Evolutionary conservation across 2,329 filamentous ascomycete species (phyloP), one percentile per base, ranked within the genome.

Genomic region (Tricladium varicosporioides): DNA sequence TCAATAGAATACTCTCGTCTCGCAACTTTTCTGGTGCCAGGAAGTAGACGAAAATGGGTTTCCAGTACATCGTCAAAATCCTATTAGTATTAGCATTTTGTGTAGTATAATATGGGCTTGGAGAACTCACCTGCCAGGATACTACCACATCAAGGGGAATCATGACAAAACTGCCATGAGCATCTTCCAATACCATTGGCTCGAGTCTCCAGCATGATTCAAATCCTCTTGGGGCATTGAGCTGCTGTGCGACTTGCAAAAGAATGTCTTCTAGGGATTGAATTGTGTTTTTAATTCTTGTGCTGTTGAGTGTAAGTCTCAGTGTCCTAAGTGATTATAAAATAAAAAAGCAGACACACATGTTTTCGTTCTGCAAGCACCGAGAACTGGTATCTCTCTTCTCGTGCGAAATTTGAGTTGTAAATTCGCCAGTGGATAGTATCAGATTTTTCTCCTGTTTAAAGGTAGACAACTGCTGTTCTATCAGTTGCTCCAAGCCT

Each of bases 1-100:
- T 53, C 50, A 18, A 57, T 53, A 14, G 50, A 32, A 27, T 53
- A 57, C 18, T 53, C 55, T 14, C 19, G 45, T 19, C 40, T 53
- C 19, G 33, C 19, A 13, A 57, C 49, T 48, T 52, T 57, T n/a
- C 48, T 57, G 11, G 31, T n/a, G 2, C 54, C 54, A 5, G 49
- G 42, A 48, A 19, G 16, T 11, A 22, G 11, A 32, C 22, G 49
- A 43, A 57, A 57, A 44, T 45, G 32, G 16, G 32, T 18, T n/a
- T 18, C 18, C 15, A 54, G 52, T 7, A 44, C 14, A 18, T 49
- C 33, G n/a, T 55, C 53, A 44, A 55, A 44, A 33, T 5, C 43
- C 53, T 55, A 10, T 19, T 40, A 40, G 14, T n/a, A n/a, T n/a
- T n/a, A n/a, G n/a, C n/a, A n/a, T n/a, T n/a, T n/a, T n/a, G n/a